Evolutionary conservation across 2,329 filamentous ascomycete species (phyloP).

Genomic region (Cladophialophora yegresii): DNA sequence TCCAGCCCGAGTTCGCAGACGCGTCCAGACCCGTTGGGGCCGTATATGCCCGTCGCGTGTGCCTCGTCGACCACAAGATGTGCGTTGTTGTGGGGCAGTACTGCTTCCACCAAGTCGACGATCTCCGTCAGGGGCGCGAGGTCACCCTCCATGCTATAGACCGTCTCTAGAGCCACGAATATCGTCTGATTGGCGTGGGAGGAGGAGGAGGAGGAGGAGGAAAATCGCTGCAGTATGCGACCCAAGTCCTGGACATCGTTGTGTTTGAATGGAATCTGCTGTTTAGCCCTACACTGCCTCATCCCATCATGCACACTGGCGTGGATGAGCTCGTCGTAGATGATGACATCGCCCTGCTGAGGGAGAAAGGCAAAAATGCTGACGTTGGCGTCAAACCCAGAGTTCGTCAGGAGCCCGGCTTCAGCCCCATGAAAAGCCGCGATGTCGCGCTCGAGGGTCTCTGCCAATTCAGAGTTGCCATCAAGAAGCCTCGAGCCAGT

Average conservation of each 20-base stretch:
- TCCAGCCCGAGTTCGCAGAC: conserved; percentile 55
- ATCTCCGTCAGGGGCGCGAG: conserved; percentile 65
- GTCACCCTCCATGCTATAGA: conserved; percentile 86
- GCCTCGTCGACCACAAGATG: conserved; percentile 61
- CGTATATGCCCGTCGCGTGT: conserved; percentile 56
- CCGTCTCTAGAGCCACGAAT: conserved; percentile 68
- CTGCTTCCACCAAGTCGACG: conserved; percentile 57
- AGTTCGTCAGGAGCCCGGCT: conserved; percentile 62
- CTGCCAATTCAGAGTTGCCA: conserved; percentile 63
- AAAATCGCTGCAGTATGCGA: conserved; percentile 40
- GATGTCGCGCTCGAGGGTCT: conserved; percentile 60
- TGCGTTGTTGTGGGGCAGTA: conserved; percentile 59
- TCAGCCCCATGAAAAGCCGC: conserved; percentile 62
- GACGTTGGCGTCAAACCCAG: conserved; percentile 67
- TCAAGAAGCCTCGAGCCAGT: conserved; percentile 65
- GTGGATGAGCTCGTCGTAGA: conserved; percentile 76
- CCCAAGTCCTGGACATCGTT: conserved; percentile 48
- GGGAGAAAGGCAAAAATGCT: conserved; percentile 64
- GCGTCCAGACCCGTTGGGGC: conserved; percentile 52
- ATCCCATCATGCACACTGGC: conserved; percentile 79
- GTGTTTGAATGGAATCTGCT: conserved; percentile 51
- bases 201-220: too few species aligned
- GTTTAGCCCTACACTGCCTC: conserved; percentile 60
- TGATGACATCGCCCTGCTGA: conserved; percentile 61
- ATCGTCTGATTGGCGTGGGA: conserved; percentile 50